Conservation (phyloP, 2,329 filamentous ascomycete species). For the Xylariaceae sp. region DNA sequence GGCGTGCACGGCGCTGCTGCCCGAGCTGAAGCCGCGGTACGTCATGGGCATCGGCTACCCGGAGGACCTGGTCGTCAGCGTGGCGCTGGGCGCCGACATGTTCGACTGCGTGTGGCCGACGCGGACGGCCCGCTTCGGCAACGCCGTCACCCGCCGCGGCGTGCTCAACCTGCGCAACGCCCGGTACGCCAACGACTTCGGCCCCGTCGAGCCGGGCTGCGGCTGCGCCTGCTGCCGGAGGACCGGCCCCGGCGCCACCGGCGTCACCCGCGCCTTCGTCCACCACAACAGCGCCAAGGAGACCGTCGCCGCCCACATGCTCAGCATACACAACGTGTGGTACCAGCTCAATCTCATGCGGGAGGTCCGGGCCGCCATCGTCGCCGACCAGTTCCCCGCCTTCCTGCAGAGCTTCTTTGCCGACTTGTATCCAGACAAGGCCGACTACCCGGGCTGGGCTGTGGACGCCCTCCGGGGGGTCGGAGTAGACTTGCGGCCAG, state of each 20-base stretch:
- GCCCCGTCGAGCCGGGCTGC: constrained; percentile 76
- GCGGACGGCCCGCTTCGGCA: constrained; percentile 89
- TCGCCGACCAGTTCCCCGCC: constrained; percentile 71
- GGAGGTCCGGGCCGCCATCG: constrained; percentile 64
- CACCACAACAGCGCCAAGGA: constrained; percentile 91
- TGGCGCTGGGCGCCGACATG: constrained; percentile 95
- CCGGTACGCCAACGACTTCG: constrained; percentile 70
- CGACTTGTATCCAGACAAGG: constrained; percentile 59
- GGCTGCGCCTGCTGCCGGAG: constrained; percentile 68
- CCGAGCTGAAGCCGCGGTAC: constrained; percentile 90
- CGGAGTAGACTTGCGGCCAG: constrained; percentile 61
- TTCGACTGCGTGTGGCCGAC: constrained; percentile 99
- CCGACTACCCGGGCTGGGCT: constrained; percentile 74
- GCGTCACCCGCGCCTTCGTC: constrained; percentile 80
- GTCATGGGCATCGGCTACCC: constrained; percentile 99
- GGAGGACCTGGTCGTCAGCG: constrained; percentile 87
- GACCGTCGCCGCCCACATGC: constrained; percentile 75
- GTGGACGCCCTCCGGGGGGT: constrained; percentile 70
- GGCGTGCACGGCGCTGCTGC: constrained; percentile 76
- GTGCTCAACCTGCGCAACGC: constrained; percentile 79
- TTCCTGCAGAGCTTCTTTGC: constrained; percentile 75
- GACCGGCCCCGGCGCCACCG: constrained; percentile 60
- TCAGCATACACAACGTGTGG: constrained; percentile 94
- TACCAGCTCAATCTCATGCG: constrained; percentile 84
- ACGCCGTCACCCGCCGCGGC: constrained; percentile 75